Conservation (phyloP, 2,329 filamentous ascomycete species). For the Rhynchosporium graminicola region DNA sequence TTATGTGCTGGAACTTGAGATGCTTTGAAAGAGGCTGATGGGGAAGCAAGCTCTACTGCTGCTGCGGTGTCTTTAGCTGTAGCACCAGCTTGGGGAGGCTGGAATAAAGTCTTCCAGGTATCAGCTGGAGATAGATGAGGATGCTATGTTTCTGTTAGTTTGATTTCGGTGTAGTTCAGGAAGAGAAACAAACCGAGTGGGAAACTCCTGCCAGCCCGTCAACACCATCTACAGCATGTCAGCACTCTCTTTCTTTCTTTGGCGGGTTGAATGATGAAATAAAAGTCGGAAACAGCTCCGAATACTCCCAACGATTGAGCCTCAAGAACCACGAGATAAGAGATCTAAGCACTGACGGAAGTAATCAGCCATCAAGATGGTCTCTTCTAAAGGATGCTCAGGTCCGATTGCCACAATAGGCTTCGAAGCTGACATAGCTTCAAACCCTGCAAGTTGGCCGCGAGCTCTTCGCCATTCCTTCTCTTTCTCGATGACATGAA, state of each 20-base stretch:
- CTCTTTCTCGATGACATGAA: slow-evolving; percentile 90
- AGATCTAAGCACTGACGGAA: slow-evolving; percentile 67
- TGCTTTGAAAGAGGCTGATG: slow-evolving; percentile 66
- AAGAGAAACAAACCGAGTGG: slow-evolving; percentile 46
- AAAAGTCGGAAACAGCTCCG: not conserved
- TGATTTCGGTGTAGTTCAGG: not conserved
- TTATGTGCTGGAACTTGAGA: slow-evolving; percentile 74
- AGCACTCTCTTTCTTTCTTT: not conserved
- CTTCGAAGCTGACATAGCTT: slow-evolving; percentile 68
- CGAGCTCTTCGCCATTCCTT: slow-evolving; percentile 75
- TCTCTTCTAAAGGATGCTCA: slow-evolving; percentile 80
- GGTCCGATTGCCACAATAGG: slow-evolving; percentile 87
- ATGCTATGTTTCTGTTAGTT: slow-evolving; percentile 49
- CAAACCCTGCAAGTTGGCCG: slow-evolving; percentile 70
- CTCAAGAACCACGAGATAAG: slow-evolving; percentile 10
- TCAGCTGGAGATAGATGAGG: slow-evolving; percentile 75
- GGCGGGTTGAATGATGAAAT: not conserved
- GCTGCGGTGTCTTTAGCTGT: slow-evolving; percentile 47
- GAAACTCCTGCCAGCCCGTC: slow-evolving; percentile 81
- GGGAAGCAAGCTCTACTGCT: slow-evolving; percentile 36
- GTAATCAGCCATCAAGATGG: slow-evolving; percentile 77
- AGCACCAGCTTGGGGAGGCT: slow-evolving; percentile 46
- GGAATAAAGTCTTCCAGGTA: slow-evolving; percentile 71
- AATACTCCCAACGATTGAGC: not conserved
- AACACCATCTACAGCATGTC: slow-evolving; percentile 57